Base-by-base conservation (phyloP, 768 basidiomycete genomes). In the Suillus discolor region DNA sequence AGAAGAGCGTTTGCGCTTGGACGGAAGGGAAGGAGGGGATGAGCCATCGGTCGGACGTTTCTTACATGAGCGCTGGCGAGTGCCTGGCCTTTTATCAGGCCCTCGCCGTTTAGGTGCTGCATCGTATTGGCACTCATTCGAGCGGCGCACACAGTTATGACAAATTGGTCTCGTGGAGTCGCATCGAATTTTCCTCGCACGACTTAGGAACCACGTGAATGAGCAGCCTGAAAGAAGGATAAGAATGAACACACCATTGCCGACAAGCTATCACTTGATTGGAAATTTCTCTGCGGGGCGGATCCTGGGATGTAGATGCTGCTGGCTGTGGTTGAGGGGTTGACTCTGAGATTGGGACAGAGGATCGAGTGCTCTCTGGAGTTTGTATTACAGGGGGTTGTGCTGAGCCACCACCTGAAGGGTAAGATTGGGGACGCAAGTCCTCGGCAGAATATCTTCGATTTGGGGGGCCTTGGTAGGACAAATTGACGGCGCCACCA, bases 51-150 rank as follows among this genome's bases (percentile, higher is more conserved):
- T 77, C 42, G 86, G 84, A 65, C 90, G 83, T 82, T 92, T 93
- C 86, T 93, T 93, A 84, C 91, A 93, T 64, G 89, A 89, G 70
- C 92, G 84, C 75, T 92, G 90, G 68, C 92, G 85, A 65, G 91
- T 93, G 36, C 92, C 92, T 65, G 92, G 92, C 72, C 86, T 87
- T 79, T 92, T 93, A 84, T 94, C 92, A 68, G 92, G 92, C 3
- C 93, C 93, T 67, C 92, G 85, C 67, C 93, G 88, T 78, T 91
- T 92, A 71, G 92, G 92, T 63, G 85, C 89, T 36, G 86, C 80
- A 74, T 94, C 92, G 78, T 93, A 94, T 78, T 89, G 84, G 78
- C 92, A 94, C 63, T 83, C 82, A 77, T 92, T 91, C 70, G 85
- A 86, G 72, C 92, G 83, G 73, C 91, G 88, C 78, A 85, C 82